phyloP scores from a whole-genome alignment of 441 rosid species.

The Lepidium campestre region DNA sequence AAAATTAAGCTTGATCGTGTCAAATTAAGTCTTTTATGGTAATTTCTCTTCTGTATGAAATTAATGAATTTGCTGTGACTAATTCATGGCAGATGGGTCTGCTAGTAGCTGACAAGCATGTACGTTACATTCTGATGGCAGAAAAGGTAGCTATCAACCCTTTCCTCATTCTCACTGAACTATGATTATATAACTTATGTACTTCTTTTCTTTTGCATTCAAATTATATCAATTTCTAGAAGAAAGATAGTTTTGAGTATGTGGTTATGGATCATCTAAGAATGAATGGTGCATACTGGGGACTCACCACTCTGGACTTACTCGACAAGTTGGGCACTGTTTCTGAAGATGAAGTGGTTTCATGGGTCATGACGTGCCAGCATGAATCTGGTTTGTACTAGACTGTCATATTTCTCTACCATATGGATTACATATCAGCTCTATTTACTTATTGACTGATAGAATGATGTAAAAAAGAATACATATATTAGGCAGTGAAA shows the following conservation, averaged over 20 bases:
- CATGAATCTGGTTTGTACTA: conserved; percentile 61
- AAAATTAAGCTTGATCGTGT: not conserved
- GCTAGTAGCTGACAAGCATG: conserved; percentile 60
- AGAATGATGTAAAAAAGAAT: not conserved
- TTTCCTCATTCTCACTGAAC: not conserved
- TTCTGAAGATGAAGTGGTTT: conserved; percentile 55
- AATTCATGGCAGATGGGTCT: conserved; percentile 42
- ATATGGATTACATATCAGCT: not conserved
- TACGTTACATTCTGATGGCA: conserved; percentile 54
- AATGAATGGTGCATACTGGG: conserved; percentile 93
- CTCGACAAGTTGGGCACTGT: conserved; percentile 59
- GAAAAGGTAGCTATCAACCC: conserved; percentile 49
- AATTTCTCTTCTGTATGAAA: not conserved
- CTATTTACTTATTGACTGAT: not conserved
- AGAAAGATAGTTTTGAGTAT: conserved; percentile 71
- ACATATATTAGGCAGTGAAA: conserved; percentile 1
- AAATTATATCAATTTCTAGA: conserved; percentile 30
- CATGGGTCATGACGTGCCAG: conserved; percentile 81
- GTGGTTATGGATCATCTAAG: conserved; percentile 84
- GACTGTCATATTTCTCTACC: not conserved
- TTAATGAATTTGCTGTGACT: conserved; percentile 6
- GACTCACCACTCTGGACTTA: conserved; percentile 68
- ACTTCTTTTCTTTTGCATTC: not conserved
- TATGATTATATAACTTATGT: not conserved
- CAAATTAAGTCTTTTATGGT: not conserved